Evolutionary conservation across 495 filamentous ascomycete genomes (phyloP).

Genomic region (Bombardia bombarda): DNA sequence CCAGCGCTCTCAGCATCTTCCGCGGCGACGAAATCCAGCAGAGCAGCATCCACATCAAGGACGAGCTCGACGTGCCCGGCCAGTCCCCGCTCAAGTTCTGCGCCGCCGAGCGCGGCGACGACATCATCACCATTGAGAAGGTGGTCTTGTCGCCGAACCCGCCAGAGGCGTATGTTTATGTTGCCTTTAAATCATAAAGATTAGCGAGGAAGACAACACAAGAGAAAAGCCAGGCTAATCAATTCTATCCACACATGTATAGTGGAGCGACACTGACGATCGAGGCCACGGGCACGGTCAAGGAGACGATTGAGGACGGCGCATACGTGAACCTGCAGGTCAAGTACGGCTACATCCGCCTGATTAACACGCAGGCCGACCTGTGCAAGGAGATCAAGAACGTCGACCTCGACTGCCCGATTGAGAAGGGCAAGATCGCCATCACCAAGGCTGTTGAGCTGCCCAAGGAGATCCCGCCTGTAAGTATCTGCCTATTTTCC

Average conservation of each 20-base stretch:
- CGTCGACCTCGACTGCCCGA: constrained; percentile 82
- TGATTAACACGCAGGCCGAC: constrained; percentile 70
- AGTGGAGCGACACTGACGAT: constrained; percentile 75
- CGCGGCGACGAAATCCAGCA: constrained; percentile 19
- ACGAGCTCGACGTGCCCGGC: constrained; percentile 53
- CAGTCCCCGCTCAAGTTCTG: constrained; percentile 74
- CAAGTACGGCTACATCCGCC: constrained; percentile 87
- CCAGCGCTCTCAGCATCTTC: constrained; percentile 33
- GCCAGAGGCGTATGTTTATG: constrained; percentile 63
- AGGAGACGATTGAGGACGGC: constrained; percentile 59
- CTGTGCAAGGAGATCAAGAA: constrained; percentile 83
- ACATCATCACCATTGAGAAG: constrained; percentile 63
- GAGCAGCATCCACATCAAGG: constrained; percentile 22
- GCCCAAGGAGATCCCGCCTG: constrained; percentile 81
- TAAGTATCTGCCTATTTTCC: constrained; percentile 37
- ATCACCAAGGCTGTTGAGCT: constrained; percentile 77
- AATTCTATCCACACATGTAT: constrained; percentile 36
- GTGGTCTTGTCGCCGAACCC: constrained; percentile 84
- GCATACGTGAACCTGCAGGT: constrained; percentile 74
- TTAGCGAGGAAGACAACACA: not conserved
- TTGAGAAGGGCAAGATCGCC: constrained; percentile 63
- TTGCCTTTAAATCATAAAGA: constrained; percentile 5
- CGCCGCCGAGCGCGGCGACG: constrained; percentile 47
- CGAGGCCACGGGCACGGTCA: constrained; percentile 64
- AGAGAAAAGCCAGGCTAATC: not conserved